Conservation (phyloP, 2,329 filamentous ascomycete species). For the Zalaria sp. region DNA sequence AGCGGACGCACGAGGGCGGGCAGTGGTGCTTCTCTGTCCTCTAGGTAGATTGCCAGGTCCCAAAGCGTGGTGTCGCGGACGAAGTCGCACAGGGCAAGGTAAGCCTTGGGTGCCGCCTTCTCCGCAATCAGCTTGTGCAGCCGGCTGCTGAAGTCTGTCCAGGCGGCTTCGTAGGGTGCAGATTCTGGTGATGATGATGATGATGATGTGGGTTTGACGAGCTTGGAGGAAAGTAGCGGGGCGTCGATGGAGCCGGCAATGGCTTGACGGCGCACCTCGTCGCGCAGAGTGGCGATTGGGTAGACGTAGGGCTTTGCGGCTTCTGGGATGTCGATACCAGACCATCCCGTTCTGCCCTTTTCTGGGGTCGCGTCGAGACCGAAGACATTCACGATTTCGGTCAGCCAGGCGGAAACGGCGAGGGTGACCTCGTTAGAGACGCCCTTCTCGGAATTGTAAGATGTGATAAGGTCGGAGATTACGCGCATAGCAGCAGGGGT, state of each 20-base stretch:
- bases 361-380: constrained; percentile 53
- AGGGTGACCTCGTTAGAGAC: constrained; percentile 34
- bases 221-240: constrained; percentile 13
- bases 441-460: constrained; percentile 48
- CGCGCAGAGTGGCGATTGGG: constrained; percentile 42
- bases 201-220: constrained; percentile 10
- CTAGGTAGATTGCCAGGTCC: constrained; percentile 72
- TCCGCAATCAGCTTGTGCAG: constrained; percentile 39
- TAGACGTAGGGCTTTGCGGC: constrained; percentile 47
- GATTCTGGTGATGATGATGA: constrained; percentile 4
- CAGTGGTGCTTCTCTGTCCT: constrained; percentile 56
- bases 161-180: constrained; percentile 32
- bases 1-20: constrained; percentile 61
- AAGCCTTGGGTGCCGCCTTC: constrained; percentile 48
- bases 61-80: constrained; percentile 72
- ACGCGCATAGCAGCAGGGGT: constrained; percentile 65
- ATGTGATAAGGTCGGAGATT: constrained; percentile 65
- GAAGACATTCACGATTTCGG: constrained; percentile 69
- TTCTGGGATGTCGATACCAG: constrained; percentile 48
- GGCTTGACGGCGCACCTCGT: constrained; percentile 42
- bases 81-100: constrained; percentile 63
- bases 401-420: constrained; percentile 61
- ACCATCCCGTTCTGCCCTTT: constrained; percentile 43
- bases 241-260: constrained; percentile 33
- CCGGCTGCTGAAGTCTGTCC: constrained; percentile 44